These are phyloP conservation scores for Atkinsonella hypoxylon DNA, from an alignment of 2,329 filamentous ascomycete species.

Conservation along the genomic window DNA sequence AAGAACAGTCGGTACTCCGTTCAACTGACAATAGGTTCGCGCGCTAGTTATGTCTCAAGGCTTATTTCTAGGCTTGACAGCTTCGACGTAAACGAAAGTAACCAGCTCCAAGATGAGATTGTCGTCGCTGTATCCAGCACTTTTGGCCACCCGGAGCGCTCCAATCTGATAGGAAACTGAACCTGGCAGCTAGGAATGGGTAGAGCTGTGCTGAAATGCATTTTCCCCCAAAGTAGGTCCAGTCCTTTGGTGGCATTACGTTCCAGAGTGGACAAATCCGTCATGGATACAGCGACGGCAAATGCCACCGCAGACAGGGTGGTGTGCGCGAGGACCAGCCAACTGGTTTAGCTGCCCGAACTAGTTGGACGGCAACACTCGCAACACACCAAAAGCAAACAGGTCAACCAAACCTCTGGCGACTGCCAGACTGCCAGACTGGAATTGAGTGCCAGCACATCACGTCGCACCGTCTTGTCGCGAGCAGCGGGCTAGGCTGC, in stretches of 20 bases:
- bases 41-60: neutral
- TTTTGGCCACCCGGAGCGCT: neutral
- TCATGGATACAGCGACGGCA: neutral
- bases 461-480: neutral
- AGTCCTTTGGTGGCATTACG: neutral
- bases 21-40: neutral
- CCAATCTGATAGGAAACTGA: neutral
- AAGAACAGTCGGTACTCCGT: no score
- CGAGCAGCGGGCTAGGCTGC: neutral
- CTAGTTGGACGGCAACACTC: no score
- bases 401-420: conserved; percentile 32
- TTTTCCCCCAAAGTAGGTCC: neutral
- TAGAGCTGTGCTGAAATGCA: neutral
- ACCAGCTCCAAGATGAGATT: neutral
- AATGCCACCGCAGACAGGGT: neutral
- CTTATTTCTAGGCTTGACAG: neutral
- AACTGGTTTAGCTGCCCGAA: neutral
- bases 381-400: neutral
- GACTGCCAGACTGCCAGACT: neutral
- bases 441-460: neutral
- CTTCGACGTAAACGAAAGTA: neutral
- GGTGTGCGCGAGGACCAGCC: neutral
- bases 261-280: neutral
- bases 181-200: neutral
- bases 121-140: neutral